These are phyloP conservation scores for Macrolepiota fuliginosa DNA, from an alignment of 768 basidiomycete species.

Conservation along the genomic window DNA sequence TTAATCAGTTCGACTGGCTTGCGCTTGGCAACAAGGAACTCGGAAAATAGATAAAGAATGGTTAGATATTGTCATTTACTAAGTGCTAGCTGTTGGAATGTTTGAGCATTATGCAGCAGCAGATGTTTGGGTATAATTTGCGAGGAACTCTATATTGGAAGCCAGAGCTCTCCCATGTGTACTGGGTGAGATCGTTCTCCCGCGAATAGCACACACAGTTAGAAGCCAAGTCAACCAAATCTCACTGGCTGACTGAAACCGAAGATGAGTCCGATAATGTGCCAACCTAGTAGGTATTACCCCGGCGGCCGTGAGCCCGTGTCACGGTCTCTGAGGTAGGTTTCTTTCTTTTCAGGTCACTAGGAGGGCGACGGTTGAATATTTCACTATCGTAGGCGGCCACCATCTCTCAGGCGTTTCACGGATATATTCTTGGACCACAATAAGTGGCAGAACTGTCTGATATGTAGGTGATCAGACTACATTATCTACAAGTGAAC, in stretches of 20 bases:
- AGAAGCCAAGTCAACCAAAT: background rate
- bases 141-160: background rate
- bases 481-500: background rate
- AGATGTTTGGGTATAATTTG: no score
- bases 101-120: no score
- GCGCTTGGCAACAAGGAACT: background rate
- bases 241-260: no score
- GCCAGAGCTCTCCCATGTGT: background rate
- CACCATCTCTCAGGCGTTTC: background rate
- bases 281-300: background rate
- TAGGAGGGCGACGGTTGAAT: background rate
- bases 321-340: background rate
- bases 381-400: background rate
- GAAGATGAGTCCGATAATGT: background rate
- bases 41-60: no score
- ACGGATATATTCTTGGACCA: background rate
- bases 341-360: background rate
- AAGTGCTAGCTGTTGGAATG: no score
- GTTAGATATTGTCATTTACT: no score
- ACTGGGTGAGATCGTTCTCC: conserved; percentile 1
- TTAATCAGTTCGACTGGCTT: background rate
- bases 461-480: no score
- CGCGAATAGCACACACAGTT: conserved; percentile 9
- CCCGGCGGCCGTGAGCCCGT: background rate
- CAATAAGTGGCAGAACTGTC: no score